Evolutionary conservation across 495 filamentous ascomycete genomes (phyloP).

Genomic region (Penicillium canescens): DNA sequence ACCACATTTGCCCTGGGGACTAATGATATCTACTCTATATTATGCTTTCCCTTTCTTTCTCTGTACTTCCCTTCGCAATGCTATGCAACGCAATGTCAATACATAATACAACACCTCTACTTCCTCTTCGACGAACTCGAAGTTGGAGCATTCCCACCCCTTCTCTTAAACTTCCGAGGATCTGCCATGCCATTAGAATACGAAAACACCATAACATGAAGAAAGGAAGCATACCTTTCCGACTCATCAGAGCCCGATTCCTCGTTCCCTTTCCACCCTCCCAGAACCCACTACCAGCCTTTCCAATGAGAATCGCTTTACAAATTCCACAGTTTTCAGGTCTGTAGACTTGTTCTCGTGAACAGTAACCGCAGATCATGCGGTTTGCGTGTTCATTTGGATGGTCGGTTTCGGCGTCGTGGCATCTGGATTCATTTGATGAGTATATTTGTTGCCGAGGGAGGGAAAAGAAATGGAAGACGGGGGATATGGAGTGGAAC

Average conservation of each 20-base stretch:
- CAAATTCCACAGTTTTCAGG: slow-evolving; percentile 81
- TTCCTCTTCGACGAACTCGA: slow-evolving; percentile 35
- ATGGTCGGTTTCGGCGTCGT: slow-evolving; percentile 72
- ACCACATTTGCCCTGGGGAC: too few species aligned
- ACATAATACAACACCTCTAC: slow-evolving; percentile 5
- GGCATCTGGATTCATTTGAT: slow-evolving; percentile 54
- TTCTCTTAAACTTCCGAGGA: slow-evolving; percentile 68
- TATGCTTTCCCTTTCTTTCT: too few species aligned
- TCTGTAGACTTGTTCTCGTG: slow-evolving; percentile 78
- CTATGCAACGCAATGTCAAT: not conserved
- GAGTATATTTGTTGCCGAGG: slow-evolving; percentile 4
- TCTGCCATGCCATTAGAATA: slow-evolving; percentile 36
- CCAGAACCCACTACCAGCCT: slow-evolving; percentile 78
- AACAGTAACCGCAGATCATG: slow-evolving; percentile 88
- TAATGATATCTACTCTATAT: too few species aligned
- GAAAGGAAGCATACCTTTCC: slow-evolving; percentile 50
- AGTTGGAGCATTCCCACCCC: slow-evolving; percentile 32
- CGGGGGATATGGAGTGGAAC: not conserved
- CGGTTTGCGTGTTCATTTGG: slow-evolving; percentile 80
- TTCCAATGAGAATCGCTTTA: slow-evolving; percentile 69
- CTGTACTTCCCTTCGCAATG: slow-evolving; percentile 6
- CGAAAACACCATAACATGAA: not conserved
- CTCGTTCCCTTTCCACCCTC: slow-evolving; percentile 89
- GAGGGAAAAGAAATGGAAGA: not conserved
- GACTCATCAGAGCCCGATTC: slow-evolving; percentile 67